Evolutionary conservation across 2,329 filamentous ascomycete genomes (phyloP).

Genomic region (Colletotrichum chrysophilum): DNA sequence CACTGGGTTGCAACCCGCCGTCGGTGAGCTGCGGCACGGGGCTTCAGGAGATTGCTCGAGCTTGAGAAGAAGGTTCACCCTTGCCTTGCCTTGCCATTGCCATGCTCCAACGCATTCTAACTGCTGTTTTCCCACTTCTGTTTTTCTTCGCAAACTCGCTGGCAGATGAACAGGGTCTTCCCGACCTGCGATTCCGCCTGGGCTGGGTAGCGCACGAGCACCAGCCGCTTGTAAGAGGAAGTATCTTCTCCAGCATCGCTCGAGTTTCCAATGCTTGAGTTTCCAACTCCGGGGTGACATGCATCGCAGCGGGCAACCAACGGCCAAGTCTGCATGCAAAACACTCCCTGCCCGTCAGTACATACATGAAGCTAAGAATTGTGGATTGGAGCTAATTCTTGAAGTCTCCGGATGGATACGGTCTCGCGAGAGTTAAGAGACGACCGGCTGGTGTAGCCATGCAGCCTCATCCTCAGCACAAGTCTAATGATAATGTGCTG

Average conservation of each 20-base stretch:
- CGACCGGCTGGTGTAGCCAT: not conserved
- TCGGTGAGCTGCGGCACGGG: not conserved
- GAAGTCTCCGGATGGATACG: not conserved
- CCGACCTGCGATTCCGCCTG: not conserved
- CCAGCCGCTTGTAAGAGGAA: not conserved
- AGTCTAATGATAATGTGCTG: not conserved
- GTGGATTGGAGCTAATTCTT: not conserved
- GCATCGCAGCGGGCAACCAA: not conserved
- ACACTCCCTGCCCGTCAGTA: not conserved
- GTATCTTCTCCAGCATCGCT: not conserved
- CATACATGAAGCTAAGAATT: not conserved
- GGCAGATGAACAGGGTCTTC: not conserved
- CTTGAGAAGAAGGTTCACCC: not conserved
- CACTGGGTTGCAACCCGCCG: not conserved
- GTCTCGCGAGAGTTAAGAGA: not conserved
- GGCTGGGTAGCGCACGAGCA: not conserved
- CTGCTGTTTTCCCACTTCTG: not conserved
- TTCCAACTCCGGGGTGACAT: not conserved
- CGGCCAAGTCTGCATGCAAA: not conserved
- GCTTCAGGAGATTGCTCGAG: not conserved
- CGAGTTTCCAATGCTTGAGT: not conserved
- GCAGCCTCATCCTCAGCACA: conserved; percentile 14
- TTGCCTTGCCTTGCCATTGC: not conserved
- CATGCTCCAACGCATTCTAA: not conserved
- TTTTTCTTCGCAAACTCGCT: not conserved